Conservation (phyloP, 2,329 filamentous ascomycete genomes). For the Penicillium sp. region DNA sequence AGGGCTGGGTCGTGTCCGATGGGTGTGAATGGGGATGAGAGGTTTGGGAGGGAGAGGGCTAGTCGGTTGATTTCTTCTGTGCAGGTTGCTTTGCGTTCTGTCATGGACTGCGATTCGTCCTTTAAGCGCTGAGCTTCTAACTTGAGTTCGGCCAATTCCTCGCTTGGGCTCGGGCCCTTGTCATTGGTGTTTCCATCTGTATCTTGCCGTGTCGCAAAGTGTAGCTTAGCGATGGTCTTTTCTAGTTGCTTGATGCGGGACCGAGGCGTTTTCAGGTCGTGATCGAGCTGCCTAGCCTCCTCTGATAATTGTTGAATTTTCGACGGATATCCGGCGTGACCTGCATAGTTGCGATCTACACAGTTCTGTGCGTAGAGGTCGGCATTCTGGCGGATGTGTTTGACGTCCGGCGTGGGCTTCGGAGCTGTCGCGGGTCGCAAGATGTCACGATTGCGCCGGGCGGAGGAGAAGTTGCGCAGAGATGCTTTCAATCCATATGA, state of each 20-base stretch:
- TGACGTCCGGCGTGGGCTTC: conserved; percentile 71
- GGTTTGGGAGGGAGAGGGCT: conserved; percentile 73
- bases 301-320: conserved; percentile 42
- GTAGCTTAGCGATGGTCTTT: conserved; percentile 33
- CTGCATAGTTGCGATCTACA: conserved; percentile 69
- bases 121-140: conserved; percentile 35
- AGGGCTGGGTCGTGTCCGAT: conserved; percentile 57
- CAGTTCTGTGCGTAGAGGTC: conserved; percentile 75
- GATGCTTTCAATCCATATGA: conserved; percentile 8
- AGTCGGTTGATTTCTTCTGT: conserved; percentile 61
- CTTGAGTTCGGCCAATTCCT: conserved; percentile 25
- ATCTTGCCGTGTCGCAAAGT: conserved; percentile 20
- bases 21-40: conserved; percentile 70
- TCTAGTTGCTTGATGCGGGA: conserved; percentile 40
- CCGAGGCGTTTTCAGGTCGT: conserved; percentile 34
- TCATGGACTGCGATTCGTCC: conserved; percentile 29
- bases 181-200: neutral
- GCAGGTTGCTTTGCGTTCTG: conserved; percentile 25
- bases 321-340: conserved; percentile 45
- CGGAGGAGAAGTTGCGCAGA: conserved; percentile 18
- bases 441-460: conserved; percentile 18
- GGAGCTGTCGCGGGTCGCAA: conserved; percentile 62
- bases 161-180: neutral
- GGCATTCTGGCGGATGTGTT: conserved; percentile 79
- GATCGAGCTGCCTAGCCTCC: conserved; percentile 33